phyloP scores from a whole-genome alignment of 106 monocot genomes.

The Allium sativum region DNA sequence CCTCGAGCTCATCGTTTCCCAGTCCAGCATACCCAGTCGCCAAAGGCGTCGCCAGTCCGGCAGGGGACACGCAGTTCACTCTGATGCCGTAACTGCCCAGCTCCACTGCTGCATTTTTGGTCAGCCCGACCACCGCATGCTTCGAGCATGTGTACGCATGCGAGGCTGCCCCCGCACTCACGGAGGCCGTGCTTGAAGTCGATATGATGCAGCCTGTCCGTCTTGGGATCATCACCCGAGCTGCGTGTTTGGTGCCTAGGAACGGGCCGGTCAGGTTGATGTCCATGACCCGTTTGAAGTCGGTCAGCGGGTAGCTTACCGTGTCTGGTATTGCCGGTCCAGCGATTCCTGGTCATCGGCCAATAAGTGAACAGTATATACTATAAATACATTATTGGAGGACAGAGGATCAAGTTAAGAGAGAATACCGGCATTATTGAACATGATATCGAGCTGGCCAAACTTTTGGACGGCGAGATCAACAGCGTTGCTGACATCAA shows the following conservation, averaged over 20 bases:
- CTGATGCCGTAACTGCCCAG: too few species aligned
- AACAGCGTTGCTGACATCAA: conserved; percentile 20
- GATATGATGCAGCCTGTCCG: conserved; percentile 23
- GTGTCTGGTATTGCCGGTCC: not conserved
- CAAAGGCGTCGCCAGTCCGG: not conserved
- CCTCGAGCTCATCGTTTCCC: conserved; percentile 4
- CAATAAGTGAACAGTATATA: too few species aligned
- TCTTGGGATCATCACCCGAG: conserved; percentile 27
- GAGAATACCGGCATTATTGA: conserved; percentile 27
- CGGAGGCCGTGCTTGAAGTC: too few species aligned
- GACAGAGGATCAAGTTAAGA: not conserved
- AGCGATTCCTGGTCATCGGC: not conserved
- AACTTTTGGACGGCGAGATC: conserved; percentile 18
- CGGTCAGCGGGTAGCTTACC: not conserved
- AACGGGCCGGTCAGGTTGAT: conserved; percentile 21
- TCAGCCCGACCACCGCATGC: too few species aligned
- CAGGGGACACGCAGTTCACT: too few species aligned
- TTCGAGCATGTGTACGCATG: too few species aligned
- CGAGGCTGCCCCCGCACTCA: too few species aligned
- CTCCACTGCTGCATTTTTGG: too few species aligned
- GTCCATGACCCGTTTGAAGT: conserved; percentile 18
- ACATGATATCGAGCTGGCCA: conserved; percentile 36
- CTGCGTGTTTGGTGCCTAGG: conserved; percentile 34
- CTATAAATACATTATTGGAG: not conserved
- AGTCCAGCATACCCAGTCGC: not conserved